Percentiles rank a stretch among this genome's conserved stretches.
phyloP scores from a whole-genome alignment of 345 rosid species.

The Rhodamnia argentea region DNA sequence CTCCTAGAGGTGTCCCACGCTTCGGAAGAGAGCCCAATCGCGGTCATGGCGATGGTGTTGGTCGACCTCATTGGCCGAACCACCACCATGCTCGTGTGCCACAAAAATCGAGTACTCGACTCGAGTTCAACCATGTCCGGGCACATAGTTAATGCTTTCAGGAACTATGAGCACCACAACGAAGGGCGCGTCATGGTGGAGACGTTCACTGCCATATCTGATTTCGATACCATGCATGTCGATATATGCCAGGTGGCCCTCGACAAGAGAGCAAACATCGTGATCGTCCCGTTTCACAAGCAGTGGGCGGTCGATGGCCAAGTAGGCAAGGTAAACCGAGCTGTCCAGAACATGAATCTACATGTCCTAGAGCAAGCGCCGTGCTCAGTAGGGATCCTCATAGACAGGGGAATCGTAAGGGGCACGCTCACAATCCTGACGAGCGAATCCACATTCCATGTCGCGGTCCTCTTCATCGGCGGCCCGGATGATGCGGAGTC shows the following conservation, averaged over 20 bases:
- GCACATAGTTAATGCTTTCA: conserved; percentile 11
- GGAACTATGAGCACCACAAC: conserved; percentile 4
- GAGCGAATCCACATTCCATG: neutral
- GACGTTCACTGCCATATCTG: conserved; percentile 26
- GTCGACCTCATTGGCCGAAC: conserved; percentile 26
- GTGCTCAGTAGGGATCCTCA: conserved; percentile 32
- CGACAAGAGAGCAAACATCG: conserved; percentile 10
- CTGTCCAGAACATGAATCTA: conserved; percentile 13
- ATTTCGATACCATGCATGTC: conserved; percentile 17
- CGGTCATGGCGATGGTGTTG: conserved; percentile 18
- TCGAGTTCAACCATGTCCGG: neutral
- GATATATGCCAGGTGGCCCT: conserved; percentile 28
- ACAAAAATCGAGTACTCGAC: neutral
- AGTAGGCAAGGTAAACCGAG: neutral
- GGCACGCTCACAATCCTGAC: neutral
- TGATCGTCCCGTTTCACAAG: conserved; percentile 36
- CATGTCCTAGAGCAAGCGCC: conserved; percentile 31
- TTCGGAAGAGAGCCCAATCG: conserved; percentile 2
- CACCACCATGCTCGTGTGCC: conserved; percentile 14
- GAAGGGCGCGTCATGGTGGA: conserved; percentile 1
- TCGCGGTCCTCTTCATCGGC: conserved; percentile 25
- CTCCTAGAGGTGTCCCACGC: conserved; percentile 18
- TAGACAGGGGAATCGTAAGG: conserved; percentile 16
- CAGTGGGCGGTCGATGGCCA: conserved; percentile 22
- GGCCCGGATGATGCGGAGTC: conserved; percentile 35